Conservation (phyloP, 73 alveolate species). For the Blepharisma stoltei region DNA sequence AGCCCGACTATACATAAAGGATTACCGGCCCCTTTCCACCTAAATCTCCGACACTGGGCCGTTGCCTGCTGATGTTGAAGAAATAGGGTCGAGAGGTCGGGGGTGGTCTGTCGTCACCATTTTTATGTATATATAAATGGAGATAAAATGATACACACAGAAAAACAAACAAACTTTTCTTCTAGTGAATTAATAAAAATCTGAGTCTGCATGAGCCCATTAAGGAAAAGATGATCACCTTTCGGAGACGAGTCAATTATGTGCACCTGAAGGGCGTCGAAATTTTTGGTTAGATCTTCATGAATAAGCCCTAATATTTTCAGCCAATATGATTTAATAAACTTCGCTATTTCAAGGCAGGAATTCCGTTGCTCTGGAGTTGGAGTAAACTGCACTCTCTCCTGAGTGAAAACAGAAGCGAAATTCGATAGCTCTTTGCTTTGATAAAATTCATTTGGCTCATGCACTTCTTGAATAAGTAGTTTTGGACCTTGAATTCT, state of each 20-base stretch:
- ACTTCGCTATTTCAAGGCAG: neutral
- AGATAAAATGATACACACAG: too few species aligned
- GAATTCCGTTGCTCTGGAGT: neutral
- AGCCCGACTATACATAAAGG: too few species aligned
- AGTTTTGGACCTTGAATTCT: neutral
- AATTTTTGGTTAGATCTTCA: neutral
- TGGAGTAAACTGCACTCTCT: neutral
- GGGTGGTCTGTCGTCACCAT: too few species aligned
- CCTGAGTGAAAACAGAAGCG: neutral
- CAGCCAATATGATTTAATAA: neutral
- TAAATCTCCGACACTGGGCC: too few species aligned
- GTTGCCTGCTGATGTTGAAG: too few species aligned
- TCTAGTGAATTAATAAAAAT: conserved; percentile 3
- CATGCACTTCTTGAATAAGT: conserved; percentile 17
- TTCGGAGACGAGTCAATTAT: neutral
- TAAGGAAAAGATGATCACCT: conserved; percentile 3
- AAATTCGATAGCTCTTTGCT: neutral
- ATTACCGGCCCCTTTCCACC: too few species aligned
- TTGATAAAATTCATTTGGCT: neutral
- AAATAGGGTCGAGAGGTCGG: too few species aligned
- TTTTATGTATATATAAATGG: too few species aligned
- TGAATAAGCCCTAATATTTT: neutral
- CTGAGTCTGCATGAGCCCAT: conserved; percentile 1
- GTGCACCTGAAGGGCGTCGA: neutral
- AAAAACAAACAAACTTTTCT: too few species aligned